These are phyloP conservation scores for Penicillium waksmanii DNA, from an alignment of 495 filamentous ascomycete genomes.

Conservation along the genomic window DNA sequence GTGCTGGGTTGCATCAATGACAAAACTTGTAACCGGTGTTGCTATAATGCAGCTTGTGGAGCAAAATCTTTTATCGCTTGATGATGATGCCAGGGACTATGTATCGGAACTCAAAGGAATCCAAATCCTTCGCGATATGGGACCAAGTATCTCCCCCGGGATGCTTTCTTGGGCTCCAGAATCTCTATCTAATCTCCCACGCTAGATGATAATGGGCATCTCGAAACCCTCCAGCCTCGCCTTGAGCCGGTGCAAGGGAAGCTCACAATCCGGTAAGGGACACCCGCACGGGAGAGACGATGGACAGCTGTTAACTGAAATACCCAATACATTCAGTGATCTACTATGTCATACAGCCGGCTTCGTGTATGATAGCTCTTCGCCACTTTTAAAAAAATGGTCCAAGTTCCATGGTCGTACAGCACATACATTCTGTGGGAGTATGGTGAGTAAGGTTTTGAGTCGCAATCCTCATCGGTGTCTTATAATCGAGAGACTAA, in stretches of 20 bases:
- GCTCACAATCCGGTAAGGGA: constrained; percentile 9
- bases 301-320: no score
- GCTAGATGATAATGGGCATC: background rate
- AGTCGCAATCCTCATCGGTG: background rate
- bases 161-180: no score
- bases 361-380: constrained; percentile 20
- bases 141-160: no score
- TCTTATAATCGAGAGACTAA: background rate
- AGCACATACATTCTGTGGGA: constrained; percentile 20
- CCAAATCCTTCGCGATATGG: constrained; percentile 1
- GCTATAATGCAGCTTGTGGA: constrained; percentile 50
- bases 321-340: constrained; percentile 2
- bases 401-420: constrained; percentile 17
- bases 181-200: background rate
- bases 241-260: constrained; percentile 4
- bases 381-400: constrained; percentile 16
- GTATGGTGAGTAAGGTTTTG: constrained; percentile 12
- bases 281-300: no score
- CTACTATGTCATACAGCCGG: constrained; percentile 21
- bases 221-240: background rate
- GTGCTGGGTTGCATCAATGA: constrained; percentile 27
- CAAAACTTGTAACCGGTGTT: constrained; percentile 46
- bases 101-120: constrained; percentile 31
- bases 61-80: constrained; percentile 39
- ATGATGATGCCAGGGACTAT: constrained; percentile 33